A percentile compares a stretch with the other conserved stretches of the same genome.
Evolutionary conservation across 495 filamentous ascomycete species (phyloP).

Genomic region (Daldinia decipiens): DNA sequence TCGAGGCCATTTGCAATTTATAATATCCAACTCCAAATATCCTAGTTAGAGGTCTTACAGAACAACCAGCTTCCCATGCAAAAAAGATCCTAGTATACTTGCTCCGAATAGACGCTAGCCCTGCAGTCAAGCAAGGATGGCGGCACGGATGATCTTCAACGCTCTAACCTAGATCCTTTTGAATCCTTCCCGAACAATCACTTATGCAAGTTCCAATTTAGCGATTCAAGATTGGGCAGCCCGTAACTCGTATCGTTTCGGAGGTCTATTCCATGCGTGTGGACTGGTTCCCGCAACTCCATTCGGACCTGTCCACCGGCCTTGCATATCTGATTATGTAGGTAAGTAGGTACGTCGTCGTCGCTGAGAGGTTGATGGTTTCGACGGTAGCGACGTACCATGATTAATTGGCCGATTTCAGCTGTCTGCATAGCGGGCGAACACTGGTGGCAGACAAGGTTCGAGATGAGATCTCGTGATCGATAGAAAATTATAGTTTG

Average conservation of each 20-base stretch:
- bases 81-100: neutral
- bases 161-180: constrained; percentile 26
- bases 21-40: neutral
- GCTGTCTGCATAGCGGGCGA: neutral
- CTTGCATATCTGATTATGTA: constrained; percentile 9
- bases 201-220: neutral
- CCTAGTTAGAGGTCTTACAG: neutral
- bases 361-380: neutral
- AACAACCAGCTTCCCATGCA: constrained; percentile 1
- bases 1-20: constrained; percentile 1
- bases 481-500: neutral
- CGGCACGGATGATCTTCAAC: constrained; percentile 17
- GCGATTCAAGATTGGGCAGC: constrained; percentile 1
- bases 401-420: neutral
- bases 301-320: constrained; percentile 22
- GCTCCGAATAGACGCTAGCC: constrained; percentile 14
- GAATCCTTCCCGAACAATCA: constrained; percentile 24
- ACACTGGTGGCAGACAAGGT: neutral
- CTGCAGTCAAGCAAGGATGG: constrained; percentile 17
- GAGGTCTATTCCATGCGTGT: constrained; percentile 8
- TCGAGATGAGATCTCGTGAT: neutral
- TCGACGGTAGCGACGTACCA: constrained; percentile 4
- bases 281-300: constrained; percentile 1
- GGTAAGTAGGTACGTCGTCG: neutral
- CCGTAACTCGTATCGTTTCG: constrained; percentile 15